Evolutionary conservation across 768 basidiomycete genomes (phyloP).

Genomic region (Chalciporus chontae): DNA sequence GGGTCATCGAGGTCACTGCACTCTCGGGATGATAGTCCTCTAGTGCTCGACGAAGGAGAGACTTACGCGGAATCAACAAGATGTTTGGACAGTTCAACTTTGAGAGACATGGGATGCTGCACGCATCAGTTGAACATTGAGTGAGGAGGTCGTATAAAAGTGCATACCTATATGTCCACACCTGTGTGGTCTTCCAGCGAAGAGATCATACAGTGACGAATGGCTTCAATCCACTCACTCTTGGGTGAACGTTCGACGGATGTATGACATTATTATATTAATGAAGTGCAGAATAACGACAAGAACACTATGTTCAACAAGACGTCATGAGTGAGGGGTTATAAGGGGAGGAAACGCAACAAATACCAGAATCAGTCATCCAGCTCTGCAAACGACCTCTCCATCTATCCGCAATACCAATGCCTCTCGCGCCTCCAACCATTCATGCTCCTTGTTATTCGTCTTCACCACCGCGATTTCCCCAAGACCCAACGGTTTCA

Average conservation of each 20-base stretch:
- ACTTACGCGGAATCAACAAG: no score
- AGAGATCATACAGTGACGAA: not conserved
- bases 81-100: no score
- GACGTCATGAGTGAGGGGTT: conserved; percentile 2
- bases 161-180: not conserved
- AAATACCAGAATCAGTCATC: conserved; percentile 29
- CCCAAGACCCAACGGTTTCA: conserved; percentile 85
- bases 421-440: conserved; percentile 93
- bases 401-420: conserved; percentile 72
- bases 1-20: no score
- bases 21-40: no score
- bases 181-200: not conserved
- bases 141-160: not conserved
- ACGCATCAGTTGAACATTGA: not conserved
- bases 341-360: not conserved
- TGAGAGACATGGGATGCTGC: no score
- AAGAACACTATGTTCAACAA: not conserved
- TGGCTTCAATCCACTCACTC: not conserved
- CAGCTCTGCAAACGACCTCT: conserved; percentile 84
- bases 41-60: no score
- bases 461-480: conserved; percentile 88
- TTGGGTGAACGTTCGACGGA: not conserved
- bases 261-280: conserved; percentile 1
- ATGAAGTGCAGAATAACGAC: not conserved
- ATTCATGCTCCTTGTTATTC: conserved; percentile 66